Evolutionary conservation across 1,284 basidiomycete species (phyloP).

Genomic region (Ganoderma boninense): DNA sequence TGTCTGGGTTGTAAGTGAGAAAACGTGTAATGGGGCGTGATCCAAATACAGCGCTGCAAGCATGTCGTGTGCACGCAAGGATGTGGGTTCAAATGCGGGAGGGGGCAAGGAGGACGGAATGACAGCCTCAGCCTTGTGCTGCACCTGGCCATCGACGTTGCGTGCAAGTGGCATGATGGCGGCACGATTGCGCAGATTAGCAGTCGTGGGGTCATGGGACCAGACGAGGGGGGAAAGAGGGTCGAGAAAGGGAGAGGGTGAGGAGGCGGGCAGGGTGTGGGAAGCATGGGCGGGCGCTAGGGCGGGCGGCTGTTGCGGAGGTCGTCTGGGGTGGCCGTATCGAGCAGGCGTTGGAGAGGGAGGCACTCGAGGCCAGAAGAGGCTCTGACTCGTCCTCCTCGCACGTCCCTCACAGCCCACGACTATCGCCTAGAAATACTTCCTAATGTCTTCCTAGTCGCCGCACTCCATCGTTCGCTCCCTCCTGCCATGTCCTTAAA

Average conservation of each 20-base stretch:
- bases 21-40: background rate
- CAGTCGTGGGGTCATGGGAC: slow-evolving; percentile 4
- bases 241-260: slow-evolving; percentile 3
- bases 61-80: background rate
- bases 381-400: slow-evolving; percentile 33
- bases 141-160: background rate
- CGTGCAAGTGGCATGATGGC: background rate
- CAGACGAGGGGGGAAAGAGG: background rate
- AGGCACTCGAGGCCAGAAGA: slow-evolving; percentile 1
- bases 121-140: background rate
- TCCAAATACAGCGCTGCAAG: background rate
- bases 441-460: slow-evolving; percentile 40
- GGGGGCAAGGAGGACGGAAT: background rate
- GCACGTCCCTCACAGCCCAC: slow-evolving; percentile 40
- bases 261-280: background rate
- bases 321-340: slow-evolving; percentile 13
- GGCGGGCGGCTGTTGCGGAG: slow-evolving; percentile 9
- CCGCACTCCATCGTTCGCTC: slow-evolving; percentile 30
- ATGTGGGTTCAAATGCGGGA: background rate
- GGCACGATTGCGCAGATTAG: background rate
- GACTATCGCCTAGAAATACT: slow-evolving; percentile 34
- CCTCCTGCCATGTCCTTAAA: slow-evolving; percentile 52
- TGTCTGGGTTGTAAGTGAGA: background rate
- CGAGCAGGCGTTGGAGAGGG: slow-evolving; percentile 13
- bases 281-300: background rate